A percentile compares a stretch with the other conserved stretches of the same genome.
Evolutionary conservation across 2,329 filamentous ascomycete genomes (phyloP).

Genomic region (Penicillium hordei): DNA sequence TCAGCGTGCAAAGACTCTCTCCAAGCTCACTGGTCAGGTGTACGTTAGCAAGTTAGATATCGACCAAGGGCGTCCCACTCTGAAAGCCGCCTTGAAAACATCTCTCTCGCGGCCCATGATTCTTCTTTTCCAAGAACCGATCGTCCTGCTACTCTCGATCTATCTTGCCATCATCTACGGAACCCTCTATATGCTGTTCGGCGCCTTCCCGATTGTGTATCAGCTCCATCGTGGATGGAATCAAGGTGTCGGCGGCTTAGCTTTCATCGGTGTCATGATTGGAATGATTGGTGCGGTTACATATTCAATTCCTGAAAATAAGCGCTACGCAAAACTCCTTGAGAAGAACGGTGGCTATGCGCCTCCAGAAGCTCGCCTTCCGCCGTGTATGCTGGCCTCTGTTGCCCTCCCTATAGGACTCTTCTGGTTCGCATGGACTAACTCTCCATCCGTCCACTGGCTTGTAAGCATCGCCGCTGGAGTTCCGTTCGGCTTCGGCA

Average conservation of each 20-base stretch:
- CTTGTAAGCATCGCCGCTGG: constrained; percentile 39
- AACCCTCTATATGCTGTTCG: constrained; percentile 55
- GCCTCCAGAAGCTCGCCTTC: constrained; percentile 59
- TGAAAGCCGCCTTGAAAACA: constrained; percentile 45
- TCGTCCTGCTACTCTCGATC: constrained; percentile 50
- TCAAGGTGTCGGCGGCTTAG: constrained; percentile 48
- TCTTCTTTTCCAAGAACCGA: constrained; percentile 52
- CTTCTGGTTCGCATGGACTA: constrained; percentile 63
- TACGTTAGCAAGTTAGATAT: constrained; percentile 44
- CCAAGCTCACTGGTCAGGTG: constrained; percentile 52
- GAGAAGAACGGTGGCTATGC: constrained; percentile 56
- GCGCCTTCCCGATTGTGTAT: constrained; percentile 54
- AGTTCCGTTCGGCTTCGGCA: constrained; percentile 45
- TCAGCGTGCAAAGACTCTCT: constrained; percentile 49
- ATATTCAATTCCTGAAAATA: constrained; percentile 46
- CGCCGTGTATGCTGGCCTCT: constrained; percentile 51
- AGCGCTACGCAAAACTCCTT: constrained; percentile 42
- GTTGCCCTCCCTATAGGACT: constrained; percentile 57
- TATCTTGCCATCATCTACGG: constrained; percentile 56
- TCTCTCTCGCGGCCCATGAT: constrained; percentile 52
- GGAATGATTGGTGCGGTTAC: constrained; percentile 42
- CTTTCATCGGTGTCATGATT: constrained; percentile 51
- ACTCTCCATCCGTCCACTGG: constrained; percentile 46
- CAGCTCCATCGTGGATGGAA: constrained; percentile 48
- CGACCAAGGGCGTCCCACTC: constrained; percentile 45